Base-by-base conservation (phyloP, 768 basidiomycete genomes). In the Leccinum arenicola region DNA sequence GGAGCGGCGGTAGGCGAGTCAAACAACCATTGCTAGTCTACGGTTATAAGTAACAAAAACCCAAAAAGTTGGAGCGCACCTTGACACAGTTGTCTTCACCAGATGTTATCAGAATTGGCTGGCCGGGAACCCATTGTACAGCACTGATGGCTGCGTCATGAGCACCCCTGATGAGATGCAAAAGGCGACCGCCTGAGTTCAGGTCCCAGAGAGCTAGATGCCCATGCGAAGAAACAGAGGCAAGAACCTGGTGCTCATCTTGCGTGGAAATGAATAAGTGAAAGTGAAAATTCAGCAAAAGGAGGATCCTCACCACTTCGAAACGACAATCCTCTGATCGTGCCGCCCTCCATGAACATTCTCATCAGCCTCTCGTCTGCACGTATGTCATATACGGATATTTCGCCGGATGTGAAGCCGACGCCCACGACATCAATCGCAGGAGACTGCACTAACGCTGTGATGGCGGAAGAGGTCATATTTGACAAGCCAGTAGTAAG, bases 371-470 rank as follows among this genome's bases (percentile, higher is more conserved):
- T 82, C 71, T 98, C 95, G 61, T 96, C 95, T 10, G 91, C 83
- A 35, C 94, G 86, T 52, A 98, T 82, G 69, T 99, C 97, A 68
- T 95, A 90, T 4, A 99, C 81, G 0, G 88, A 86, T 29, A 97
- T 85, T 65, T 91, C 87, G 43, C 97, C 97, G 1, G 90, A 91
- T 1, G 87, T 78, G 70, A 91, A 93, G 1, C 94, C 96, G 52
- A 99, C 78, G n/a, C 93, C 97, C 40, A 98, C 82, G 10, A 98
- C 93, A 67, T 99, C 97, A 54, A 98, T 89, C 14, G 95, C 97
- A 25, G 96, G 95, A 9, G 94, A 95, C 70, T 97, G 97, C 1
- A 85, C 84, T 40, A 98, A 68, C 3, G 88, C 77, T 2, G 93
- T 95, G 63, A 98, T 84, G 9, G 90, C 80, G 54, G 69, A 58